Evolutionary conservation across 2,329 filamentous ascomycete species (phyloP), one percentile per base, ranked within the genome.

Genomic region (Colletotrichum eleusines): DNA sequence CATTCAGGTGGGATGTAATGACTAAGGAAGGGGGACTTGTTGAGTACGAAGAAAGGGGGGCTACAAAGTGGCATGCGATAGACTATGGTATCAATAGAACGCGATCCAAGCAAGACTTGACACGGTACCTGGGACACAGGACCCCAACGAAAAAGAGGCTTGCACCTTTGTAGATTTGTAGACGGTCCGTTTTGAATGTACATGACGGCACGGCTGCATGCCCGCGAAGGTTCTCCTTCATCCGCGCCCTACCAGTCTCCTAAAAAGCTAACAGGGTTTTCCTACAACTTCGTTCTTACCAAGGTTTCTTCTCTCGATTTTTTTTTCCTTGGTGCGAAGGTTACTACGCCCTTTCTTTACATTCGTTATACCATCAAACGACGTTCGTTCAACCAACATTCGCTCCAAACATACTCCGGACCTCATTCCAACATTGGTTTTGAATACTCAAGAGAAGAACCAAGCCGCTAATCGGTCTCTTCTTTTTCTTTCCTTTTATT

Each of bases 181-280:
- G 44, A 61, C 23, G 59, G 31, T 26, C 48, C 35, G 50, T 23
- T 63, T 42, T 16, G 44, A 28, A 35, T 18, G 20, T 40, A 53
- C 35, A 63, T 54, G 60, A 63, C 60, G 60, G 48, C 35, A n/a
- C 23, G 60, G 60, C 60, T 63, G 60, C 16, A n/a, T 42, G 48
- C 14, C 60, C 60, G 26, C 46, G 60, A 63, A 42, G 60, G 60
- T 63, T 63, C 60, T 53, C 60, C n/a, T 26, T 50, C 58, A 35
- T 42, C n/a, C 20, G 12, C 3, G 53, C 53, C 53, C 8, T n/a
- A 28, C 12, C 5, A 16, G 26, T 16, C n/a, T 23, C 26, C 26
- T 16, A n/a, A 31, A 53, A 51, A 35, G 18, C n/a, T n/a, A 31
- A 11, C 12, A 14, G 42, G 33, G 2, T 33, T 31, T 23, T 50